Evolutionary conservation across 2,329 filamentous ascomycete genomes (phyloP), one percentile per base, ranked within the genome.

Genomic region (Sarocladium brachiariae): DNA sequence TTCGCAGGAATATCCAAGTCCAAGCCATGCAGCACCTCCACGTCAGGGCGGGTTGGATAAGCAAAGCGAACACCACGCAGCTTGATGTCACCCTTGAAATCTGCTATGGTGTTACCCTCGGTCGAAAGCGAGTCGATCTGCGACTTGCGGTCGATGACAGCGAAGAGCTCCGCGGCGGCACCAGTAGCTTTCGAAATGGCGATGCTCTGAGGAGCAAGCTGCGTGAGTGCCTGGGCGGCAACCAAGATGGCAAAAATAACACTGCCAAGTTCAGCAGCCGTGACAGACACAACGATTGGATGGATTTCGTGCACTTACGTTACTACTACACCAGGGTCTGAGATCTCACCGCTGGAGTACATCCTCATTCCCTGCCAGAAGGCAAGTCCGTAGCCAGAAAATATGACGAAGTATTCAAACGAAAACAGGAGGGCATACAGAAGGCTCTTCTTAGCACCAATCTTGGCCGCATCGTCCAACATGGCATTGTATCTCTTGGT

Each of bases 11-110:
- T 69, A 2, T 63, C 61, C 3, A 78, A 59, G 46, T 66, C 60
- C 11, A 78, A 58, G 0, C 64, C 61, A 30, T 70, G 59, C 1
- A 78, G 63, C 3, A 79, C 69, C 2, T 65, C 61, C 10, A 76
- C 68, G 30, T 70, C 72, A 1, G 78, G 73, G 1, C 81, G 73
- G 4, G 78, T 72, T 14, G 80, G 80, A 56, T 83, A 83, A 1
- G 74, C 64, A 56, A 84, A 83, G 16, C 59, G 62, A 8, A 83
- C 64, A 31, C 73, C 62, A 2, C 61, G 56, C 3, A 83, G 65
- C 47, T 70, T 65, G 31, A 83, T 77, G 14, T 75, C 66, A 2
- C 70, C 74, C 11, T 56, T 53, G 33, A 70, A 65, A 3, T 61
- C 53, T 0, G 56, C n/a, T 13, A 49, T 49, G 25, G 21, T 57